A percentile compares a stretch with the other conserved stretches of the same genome.
Evolutionary conservation across 2,329 filamentous ascomycete species (phyloP).

Genomic region (Akanthomyces lecanii): DNA sequence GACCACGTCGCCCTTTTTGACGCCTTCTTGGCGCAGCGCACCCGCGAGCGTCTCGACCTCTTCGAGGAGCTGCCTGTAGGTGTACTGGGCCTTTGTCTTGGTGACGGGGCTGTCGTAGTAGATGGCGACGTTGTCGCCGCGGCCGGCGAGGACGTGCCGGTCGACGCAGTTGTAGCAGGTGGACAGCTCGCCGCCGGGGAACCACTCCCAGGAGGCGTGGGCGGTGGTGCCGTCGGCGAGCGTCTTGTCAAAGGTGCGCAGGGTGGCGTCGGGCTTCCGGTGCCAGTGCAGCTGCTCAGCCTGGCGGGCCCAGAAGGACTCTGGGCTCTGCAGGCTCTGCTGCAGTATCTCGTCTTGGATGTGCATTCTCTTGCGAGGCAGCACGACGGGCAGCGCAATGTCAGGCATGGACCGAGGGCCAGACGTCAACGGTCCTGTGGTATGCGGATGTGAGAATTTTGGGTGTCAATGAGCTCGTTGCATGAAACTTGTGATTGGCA

Average conservation of each 20-base stretch:
- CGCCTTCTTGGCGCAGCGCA: slow-evolving; percentile 75
- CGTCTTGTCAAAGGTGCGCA: slow-evolving; percentile 58
- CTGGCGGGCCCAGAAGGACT: slow-evolving; percentile 68
- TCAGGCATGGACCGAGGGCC: too few relatives aligned
- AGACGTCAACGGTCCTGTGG: background rate
- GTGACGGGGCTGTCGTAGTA: slow-evolving; percentile 88
- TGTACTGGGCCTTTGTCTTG: slow-evolving; percentile 64
- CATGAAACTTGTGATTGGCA: background rate
- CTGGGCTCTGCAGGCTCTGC: slow-evolving; percentile 40
- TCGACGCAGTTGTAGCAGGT: slow-evolving; percentile 92
- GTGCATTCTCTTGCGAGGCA: background rate
- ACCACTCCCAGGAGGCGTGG: slow-evolving; percentile 85
- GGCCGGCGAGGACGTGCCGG: slow-evolving; percentile 76
- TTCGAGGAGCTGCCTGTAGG: slow-evolving; percentile 69
- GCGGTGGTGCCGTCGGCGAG: slow-evolving; percentile 55
- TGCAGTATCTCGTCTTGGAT: slow-evolving; percentile 34
- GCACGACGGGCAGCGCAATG: slow-evolving; percentile 6
- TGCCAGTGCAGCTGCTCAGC: slow-evolving; percentile 78
- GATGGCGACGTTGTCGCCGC: slow-evolving; percentile 70
- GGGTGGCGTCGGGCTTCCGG: slow-evolving; percentile 61
- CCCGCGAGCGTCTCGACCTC: slow-evolving; percentile 81
- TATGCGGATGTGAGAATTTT: too few relatives aligned
- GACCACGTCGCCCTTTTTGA: slow-evolving; percentile 79
- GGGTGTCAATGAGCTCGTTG: background rate
- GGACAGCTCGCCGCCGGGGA: slow-evolving; percentile 80